Base-by-base conservation (phyloP, 345 rosid genomes). In the Trapa incisa region DNA sequence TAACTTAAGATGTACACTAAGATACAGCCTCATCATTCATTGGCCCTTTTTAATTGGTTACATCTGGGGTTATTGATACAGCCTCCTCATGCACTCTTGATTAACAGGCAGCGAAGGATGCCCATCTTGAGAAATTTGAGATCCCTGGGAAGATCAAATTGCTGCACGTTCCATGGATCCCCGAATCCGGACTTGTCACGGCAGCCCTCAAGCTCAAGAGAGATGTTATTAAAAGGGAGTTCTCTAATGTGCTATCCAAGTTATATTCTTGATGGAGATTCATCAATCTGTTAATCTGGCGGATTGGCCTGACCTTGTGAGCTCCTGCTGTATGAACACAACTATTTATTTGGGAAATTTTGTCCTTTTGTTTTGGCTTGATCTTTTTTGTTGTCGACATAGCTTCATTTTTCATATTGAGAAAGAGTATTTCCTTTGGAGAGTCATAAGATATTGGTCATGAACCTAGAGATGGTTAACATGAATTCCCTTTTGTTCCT, bases 91-190 rank as follows among this genome's bases (percentile, higher is more conserved):
- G 29, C 11, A 45, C 48, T 45, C 48, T 7, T 66, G 56, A 57
- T 60, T 53, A 69, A 41, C 80, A 94, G 99, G 92, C 79, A 12
- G 95, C 81, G 50, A 94, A 91, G 86, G 80, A 80, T 45, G 85
- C 86, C 0, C 73, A 85, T 2, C 73, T 91, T 73, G 91, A 89
- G 80, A 94, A 87, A 82, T 87, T 94, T 74, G 99, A 94, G 87
- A 87, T 86, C 75, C 99, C 99, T 0, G 84, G 85, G 47, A 94
- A 85, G 87, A 82, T 94, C 60, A 94, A 85, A 71, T 63, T 94
- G 82, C 79, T 89, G 68, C 56, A 86, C 17, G 69, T 82, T 52
- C 87, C 91, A 16, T 94, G 99, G 99, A 91, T 93, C 36, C 97
- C 99, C 33, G 97, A 91, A 64, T 75, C 96, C 16, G 97, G 99